Base-by-base conservation (phyloP, 106 monocot genomes). In the Apostasia ramifera region DNA sequence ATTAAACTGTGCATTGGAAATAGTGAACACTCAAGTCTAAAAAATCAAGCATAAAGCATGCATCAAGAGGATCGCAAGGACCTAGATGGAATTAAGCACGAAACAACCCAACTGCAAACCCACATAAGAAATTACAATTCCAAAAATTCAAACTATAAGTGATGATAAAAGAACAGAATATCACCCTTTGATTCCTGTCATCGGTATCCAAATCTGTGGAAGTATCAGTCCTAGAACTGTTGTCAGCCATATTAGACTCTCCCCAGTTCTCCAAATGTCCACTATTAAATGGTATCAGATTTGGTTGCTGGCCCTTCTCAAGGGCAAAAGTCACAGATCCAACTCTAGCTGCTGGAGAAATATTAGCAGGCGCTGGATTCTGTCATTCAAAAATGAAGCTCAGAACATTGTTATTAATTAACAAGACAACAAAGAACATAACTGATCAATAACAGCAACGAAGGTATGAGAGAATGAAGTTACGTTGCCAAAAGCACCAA, bases 211-310 rank as follows among this genome's bases (percentile, higher is more conserved):
- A 65, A 70, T 86, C 85, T 53, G 85, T 86, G 12, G 85, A 86
- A n/a, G 81, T 82, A 66, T 86, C 85, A 48, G 82, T 86, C 57
- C 78, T 79, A 49, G 81, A 72, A 70, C 85, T 82, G 54, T 59
- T 67, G 68, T 85, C 81, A 65, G 81, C 89, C 95, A 97, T 92
- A 67, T 74, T 67, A 47, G 84, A 82, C 53, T 83, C 87, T 63
- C 71, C 86, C 70, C 81, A 79, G 39, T 73, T 79, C 47, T 79
- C 69, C 55, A 82, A 73, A 10, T 76, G 78, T 38, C 52, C 57
- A 63, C 48, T 65, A 47, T 62, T 66, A 8, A 76, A 54, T 62
- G 68, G 46, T 49, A 57, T 40, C 10, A 57, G 48, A 65, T 46
- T 64, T 40, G 14, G 3, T 53, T 57, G 57, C 7, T 57, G 69